Evolutionary conservation across 257 asterid species (phyloP).

Genomic region (Fraxinus americana): DNA sequence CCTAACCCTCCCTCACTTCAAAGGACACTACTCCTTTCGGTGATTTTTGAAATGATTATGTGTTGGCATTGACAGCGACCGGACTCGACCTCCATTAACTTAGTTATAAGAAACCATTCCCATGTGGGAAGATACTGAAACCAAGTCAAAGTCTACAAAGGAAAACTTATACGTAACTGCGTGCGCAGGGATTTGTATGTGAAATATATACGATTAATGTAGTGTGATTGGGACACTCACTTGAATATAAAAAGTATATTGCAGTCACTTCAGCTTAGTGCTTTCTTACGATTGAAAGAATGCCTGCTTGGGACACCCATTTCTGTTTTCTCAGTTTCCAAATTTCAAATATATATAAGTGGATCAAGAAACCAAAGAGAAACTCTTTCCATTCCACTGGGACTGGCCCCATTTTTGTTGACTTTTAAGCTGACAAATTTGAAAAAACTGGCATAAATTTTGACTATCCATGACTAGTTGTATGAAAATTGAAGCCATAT

Average conservation of each 20-base stretch:
- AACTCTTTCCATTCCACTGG: not conserved
- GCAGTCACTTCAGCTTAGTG: slow-evolving; percentile 52
- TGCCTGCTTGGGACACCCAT: slow-evolving; percentile 54
- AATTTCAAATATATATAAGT: too few species aligned
- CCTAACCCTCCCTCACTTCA: slow-evolving; percentile 48
- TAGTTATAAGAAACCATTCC: not conserved
- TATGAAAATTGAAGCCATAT: too few species aligned
- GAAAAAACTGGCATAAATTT: not conserved
- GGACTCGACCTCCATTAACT: slow-evolving; percentile 41
- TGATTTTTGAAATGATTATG: slow-evolving; percentile 34
- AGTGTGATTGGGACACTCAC: slow-evolving; percentile 24
- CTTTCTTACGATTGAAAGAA: slow-evolving; percentile 67
- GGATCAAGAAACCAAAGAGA: not conserved
- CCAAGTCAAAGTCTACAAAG: slow-evolving; percentile 12
- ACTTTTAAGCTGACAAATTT: not conserved
- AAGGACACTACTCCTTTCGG: slow-evolving; percentile 44
- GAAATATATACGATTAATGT: slow-evolving; percentile 1
- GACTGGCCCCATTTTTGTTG: not conserved
- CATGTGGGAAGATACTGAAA: not conserved
- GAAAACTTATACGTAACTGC: not conserved
- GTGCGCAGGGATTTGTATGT: not conserved
- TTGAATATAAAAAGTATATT: not conserved
- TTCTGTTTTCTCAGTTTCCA: not conserved
- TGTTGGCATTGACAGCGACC: slow-evolving; percentile 46
- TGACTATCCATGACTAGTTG: not conserved